Conservation (phyloP, 306 rosid genomes). For the Calophaca sinica region DNA sequence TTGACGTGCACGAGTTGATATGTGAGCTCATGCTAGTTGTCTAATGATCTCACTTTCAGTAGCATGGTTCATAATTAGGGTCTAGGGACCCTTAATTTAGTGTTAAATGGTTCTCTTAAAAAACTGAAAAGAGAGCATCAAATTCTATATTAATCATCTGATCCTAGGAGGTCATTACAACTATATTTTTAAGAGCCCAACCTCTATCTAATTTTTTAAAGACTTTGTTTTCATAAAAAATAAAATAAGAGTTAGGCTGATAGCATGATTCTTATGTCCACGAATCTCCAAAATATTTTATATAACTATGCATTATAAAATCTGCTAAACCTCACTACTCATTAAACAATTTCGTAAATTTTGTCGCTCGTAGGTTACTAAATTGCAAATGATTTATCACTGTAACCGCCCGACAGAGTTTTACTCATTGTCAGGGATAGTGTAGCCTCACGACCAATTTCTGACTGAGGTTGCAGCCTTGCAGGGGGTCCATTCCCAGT, state of each 20-base stretch:
- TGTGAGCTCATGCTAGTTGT: background rate
- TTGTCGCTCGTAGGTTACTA: background rate
- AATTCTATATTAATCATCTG: background rate
- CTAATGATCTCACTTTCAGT: background rate
- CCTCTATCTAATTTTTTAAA: background rate
- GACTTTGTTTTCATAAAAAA: background rate
- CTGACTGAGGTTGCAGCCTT: too few species aligned
- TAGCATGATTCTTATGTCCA: background rate
- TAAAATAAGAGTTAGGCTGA: background rate
- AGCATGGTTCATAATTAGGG: background rate
- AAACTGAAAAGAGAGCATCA: background rate
- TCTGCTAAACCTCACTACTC: background rate
- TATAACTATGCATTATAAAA: constrained; percentile 13
- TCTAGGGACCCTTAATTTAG: background rate
- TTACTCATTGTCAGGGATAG: too few species aligned
- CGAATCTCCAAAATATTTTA: background rate
- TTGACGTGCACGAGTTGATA: too few species aligned
- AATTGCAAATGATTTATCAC: too few species aligned
- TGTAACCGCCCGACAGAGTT: too few species aligned
- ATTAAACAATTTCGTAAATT: constrained; percentile 11
- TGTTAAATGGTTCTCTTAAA: too few species aligned
- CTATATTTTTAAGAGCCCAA: too few species aligned
- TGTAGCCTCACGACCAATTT: too few species aligned
- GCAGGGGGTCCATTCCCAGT: too few species aligned
- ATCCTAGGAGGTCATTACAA: constrained; percentile 15